These are phyloP conservation scores for Septoria linicola DNA, from an alignment of 2,329 filamentous ascomycete genomes.

Conservation along the genomic window DNA sequence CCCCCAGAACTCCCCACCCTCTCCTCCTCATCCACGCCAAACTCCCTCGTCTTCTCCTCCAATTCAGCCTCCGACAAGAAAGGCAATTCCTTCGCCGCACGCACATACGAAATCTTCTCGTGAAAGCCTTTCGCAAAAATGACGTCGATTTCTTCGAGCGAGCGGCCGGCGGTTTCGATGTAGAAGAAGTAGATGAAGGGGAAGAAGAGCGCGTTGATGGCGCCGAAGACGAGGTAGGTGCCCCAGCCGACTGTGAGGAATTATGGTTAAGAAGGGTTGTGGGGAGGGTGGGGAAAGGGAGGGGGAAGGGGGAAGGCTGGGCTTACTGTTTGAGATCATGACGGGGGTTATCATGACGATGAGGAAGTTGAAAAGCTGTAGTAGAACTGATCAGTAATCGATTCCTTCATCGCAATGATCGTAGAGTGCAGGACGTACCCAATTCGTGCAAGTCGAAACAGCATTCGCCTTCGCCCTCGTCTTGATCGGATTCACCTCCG, in stretches of 20 bases:
- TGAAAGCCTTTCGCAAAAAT: slow-evolving; percentile 35
- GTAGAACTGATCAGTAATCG: neutral
- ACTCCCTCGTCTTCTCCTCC: slow-evolving; percentile 34
- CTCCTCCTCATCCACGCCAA: slow-evolving; percentile 38
- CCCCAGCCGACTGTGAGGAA: slow-evolving; percentile 27
- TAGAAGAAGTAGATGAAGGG: slow-evolving; percentile 37
- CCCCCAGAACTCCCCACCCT: too few species aligned
- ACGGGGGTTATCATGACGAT: slow-evolving; percentile 31
- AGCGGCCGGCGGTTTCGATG: slow-evolving; percentile 36
- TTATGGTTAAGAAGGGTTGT: neutral
- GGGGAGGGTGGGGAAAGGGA: neutral
- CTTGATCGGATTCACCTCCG: slow-evolving; percentile 48
- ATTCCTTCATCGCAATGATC: neutral
- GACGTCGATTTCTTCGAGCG: slow-evolving; percentile 39
- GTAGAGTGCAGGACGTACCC: slow-evolving; percentile 46
- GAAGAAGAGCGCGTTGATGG: slow-evolving; percentile 21
- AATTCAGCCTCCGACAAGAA: slow-evolving; percentile 33
- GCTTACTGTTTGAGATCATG: slow-evolving; percentile 26
- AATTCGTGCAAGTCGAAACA: slow-evolving; percentile 38
- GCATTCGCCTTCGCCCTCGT: slow-evolving; percentile 58
- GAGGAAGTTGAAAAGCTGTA: slow-evolving; percentile 42
- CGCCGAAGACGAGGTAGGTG: slow-evolving; percentile 40
- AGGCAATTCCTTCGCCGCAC: slow-evolving; percentile 39
- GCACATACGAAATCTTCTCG: slow-evolving; percentile 37
- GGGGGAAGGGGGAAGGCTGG: neutral